Conservation (phyloP, 768 basidiomycete genomes). For the Rhodotorula babjevae region DNA sequence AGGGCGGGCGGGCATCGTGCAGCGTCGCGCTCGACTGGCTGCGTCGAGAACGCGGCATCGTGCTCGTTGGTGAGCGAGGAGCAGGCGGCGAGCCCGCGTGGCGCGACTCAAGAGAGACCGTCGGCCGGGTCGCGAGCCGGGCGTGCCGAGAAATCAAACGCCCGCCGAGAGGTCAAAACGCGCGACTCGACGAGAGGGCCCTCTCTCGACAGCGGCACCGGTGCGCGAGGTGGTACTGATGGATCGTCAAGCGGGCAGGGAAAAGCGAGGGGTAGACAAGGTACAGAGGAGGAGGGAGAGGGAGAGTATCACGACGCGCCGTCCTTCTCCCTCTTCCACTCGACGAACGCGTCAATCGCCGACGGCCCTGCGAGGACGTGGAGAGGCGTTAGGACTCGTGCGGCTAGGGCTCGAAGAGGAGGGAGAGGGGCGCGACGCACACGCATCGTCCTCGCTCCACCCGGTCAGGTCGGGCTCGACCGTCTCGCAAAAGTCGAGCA, state of each 20-base stretch:
- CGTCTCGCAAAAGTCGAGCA: conserved; percentile 68
- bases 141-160: no score
- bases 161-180: no score
- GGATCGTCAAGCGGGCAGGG: not conserved
- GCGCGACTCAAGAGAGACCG: no score
- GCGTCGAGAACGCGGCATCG: no score
- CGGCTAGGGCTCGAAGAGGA: not conserved
- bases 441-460: conserved; percentile 71
- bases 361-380: conserved; percentile 72
- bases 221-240: no score
- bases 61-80: no score
- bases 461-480: conserved; percentile 59
- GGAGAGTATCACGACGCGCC: not conserved
- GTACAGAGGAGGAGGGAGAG: not conserved
- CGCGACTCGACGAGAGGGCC: no score
- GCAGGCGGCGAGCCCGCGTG: no score
- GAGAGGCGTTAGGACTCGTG: not conserved
- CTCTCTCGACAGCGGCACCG: no score
- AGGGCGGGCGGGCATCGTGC: no score
- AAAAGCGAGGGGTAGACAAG: not conserved
- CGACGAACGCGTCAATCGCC: conserved; percentile 70
- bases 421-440: conserved; percentile 41
- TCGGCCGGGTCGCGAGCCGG: no score
- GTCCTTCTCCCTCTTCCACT: conserved; percentile 55
- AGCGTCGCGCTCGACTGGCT: no score